These are phyloP conservation scores for Phytophthora melonis DNA, from an alignment of 352 stramenopile species.

Conservation along the genomic window DNA sequence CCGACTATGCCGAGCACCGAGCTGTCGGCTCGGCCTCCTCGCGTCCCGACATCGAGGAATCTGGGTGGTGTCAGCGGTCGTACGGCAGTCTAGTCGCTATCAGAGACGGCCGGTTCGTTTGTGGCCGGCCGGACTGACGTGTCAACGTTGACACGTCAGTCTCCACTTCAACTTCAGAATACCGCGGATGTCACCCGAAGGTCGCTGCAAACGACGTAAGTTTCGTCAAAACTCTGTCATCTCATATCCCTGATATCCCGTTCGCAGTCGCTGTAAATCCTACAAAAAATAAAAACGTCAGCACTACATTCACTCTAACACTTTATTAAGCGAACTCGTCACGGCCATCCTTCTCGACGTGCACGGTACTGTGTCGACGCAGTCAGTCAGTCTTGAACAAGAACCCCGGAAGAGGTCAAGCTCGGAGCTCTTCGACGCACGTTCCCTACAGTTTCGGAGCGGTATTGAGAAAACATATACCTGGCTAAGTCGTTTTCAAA, in stretches of 20 bases:
- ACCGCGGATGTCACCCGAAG: background rate
- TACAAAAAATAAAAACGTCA: background rate
- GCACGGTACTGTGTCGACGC: background rate
- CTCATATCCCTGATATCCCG: background rate
- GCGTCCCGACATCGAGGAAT: background rate
- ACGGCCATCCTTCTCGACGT: background rate
- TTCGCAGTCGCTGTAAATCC: too few species aligned
- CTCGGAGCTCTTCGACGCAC: conserved; percentile 19
- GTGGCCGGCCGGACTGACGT: background rate
- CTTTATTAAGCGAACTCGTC: background rate
- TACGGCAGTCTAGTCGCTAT: too few species aligned
- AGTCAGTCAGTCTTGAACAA: background rate
- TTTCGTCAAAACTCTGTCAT: background rate
- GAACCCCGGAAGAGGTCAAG: too few species aligned
- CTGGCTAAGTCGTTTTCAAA: background rate
- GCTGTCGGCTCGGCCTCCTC: background rate
- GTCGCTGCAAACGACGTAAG: background rate
- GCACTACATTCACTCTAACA: background rate
- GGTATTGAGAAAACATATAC: background rate
- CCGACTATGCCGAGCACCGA: background rate
- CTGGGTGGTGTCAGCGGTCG: background rate
- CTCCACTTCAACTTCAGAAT: conserved; percentile 7
- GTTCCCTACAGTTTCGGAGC: conserved; percentile 10
- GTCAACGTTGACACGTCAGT: conserved; percentile 2
- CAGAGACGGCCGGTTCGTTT: background rate